phyloP scores from a whole-genome alignment of 2,329 filamentous ascomycete genomes.

The Exophiala lecanii-corni region DNA sequence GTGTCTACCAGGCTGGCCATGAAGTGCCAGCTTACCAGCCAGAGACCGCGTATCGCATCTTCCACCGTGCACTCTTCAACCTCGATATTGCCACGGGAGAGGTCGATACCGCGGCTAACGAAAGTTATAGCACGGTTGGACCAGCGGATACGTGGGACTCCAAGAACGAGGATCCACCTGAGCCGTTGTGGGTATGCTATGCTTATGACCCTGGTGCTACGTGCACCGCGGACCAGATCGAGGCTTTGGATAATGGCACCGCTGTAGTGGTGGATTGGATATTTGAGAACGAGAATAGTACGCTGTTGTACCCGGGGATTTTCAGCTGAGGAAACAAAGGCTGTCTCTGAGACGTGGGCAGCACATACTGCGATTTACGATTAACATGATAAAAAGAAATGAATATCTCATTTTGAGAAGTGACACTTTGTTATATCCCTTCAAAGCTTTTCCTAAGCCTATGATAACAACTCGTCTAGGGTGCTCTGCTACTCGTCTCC shows the following conservation, averaged over 20 bases:
- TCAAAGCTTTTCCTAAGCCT: too few species aligned
- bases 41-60: slow-evolving; percentile 36
- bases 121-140: background rate
- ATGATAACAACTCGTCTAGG: too few species aligned
- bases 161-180: slow-evolving; percentile 5
- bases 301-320: slow-evolving; percentile 3
- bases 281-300: slow-evolving; percentile 31
- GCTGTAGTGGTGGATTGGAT: slow-evolving; percentile 44
- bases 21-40: slow-evolving; percentile 34
- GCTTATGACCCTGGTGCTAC: slow-evolving; percentile 34
- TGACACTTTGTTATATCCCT: too few species aligned
- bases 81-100: slow-evolving; percentile 34
- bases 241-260: slow-evolving; percentile 39
- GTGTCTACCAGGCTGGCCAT: slow-evolving; percentile 34
- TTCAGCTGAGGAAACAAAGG: too few species aligned
- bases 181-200: slow-evolving; percentile 36
- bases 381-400: too few species aligned
- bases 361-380: too few species aligned
- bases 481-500: slow-evolving; percentile 32
- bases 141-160: slow-evolving; percentile 4
- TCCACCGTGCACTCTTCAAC: slow-evolving; percentile 33
- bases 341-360: too few species aligned
- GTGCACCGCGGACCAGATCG: slow-evolving; percentile 43
- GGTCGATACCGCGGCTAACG: background rate
- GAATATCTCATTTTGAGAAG: too few species aligned